Base-by-base conservation (phyloP, 495 filamentous ascomycete genomes). In the Penicillium cinerascens region DNA sequence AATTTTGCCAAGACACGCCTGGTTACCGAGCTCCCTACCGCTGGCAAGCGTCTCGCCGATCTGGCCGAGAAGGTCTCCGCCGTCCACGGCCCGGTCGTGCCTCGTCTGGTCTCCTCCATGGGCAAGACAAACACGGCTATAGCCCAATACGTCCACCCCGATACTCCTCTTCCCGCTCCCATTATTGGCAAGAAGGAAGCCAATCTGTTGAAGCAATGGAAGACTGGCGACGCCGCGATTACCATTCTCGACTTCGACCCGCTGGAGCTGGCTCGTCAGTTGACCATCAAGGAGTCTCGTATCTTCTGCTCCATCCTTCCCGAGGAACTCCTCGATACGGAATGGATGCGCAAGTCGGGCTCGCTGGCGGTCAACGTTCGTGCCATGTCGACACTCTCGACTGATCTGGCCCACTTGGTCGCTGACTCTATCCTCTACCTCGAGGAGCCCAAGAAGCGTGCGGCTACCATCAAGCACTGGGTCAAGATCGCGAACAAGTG, bases 401-500 rank as follows among this genome's bases (percentile, higher is more conserved):
- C 89, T 0, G 91, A 96, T 49, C 75, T 97, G 22, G 87, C 92
- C 9, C 91, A 96, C 64, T 77, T 97, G 20, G 95, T 99, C 18
- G 90, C 90, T n/a, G 95, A 97, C 66, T 95, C 87, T 2, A 96
- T 97, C 57, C 81, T 99, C 13, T 82, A 86, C 46, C 77, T 87
- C 23, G 82, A 90, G 44, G 95, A 97, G 69, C 83, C 85, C 11
- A 97, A 97, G 77, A 95, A 90, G 73, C 83, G 95, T 29, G 93
- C 95, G 2, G 66, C 78, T 2, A 84, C 91, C 41, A 93, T 99
- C 75, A 97, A 99, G 75, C 91, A 97, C 59, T 99, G 95, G 95
- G 89, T 96, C 48, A 99, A 99, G 76, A 88, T 97, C 54, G 88
- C 89, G 2, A 84, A 86, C 63, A 87, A 87, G 54, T 96, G 91